phyloP scores from a whole-genome alignment of 2,329 filamentous ascomycete genomes.

The Cladosporium sp. region DNA sequence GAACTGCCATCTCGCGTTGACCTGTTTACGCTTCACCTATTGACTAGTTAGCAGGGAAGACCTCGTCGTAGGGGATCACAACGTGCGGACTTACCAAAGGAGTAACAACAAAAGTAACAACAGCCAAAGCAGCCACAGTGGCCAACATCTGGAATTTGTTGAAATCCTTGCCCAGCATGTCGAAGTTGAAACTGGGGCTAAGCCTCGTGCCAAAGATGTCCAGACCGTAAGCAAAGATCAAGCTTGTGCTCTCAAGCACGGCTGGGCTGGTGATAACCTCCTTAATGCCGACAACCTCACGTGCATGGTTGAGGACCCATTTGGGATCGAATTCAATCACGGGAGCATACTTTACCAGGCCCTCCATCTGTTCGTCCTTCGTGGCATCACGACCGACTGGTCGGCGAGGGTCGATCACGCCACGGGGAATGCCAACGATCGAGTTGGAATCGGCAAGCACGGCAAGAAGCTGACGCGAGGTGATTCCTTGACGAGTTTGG shows the following conservation, averaged over 20 bases:
- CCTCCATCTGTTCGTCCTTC: slow-evolving; percentile 75
- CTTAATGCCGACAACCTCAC: slow-evolving; percentile 73
- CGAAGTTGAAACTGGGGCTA: slow-evolving; percentile 84
- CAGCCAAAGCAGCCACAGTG: slow-evolving; percentile 75
- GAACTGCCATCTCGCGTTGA: slow-evolving; percentile 60
- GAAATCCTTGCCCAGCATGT: slow-evolving; percentile 89
- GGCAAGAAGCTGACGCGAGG: slow-evolving; percentile 74
- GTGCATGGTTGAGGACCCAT: slow-evolving; percentile 73
- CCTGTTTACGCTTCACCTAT: slow-evolving; percentile 59
- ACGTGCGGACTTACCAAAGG: slow-evolving; percentile 67
- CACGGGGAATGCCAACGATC: slow-evolving; percentile 74
- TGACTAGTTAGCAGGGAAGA: slow-evolving; percentile 21
- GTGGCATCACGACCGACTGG: slow-evolving; percentile 82
- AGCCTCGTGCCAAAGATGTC: slow-evolving; percentile 86
- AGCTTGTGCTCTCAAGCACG: slow-evolving; percentile 82
- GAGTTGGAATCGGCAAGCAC: slow-evolving; percentile 69
- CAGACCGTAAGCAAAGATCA: slow-evolving; percentile 82
- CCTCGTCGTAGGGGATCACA: not conserved
- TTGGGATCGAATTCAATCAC: slow-evolving; percentile 79
- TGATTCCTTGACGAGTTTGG: slow-evolving; percentile 87
- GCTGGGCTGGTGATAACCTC: slow-evolving; percentile 72
- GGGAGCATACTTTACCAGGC: slow-evolving; percentile 70
- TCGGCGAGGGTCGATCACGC: slow-evolving; percentile 77
- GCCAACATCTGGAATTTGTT: slow-evolving; percentile 80
- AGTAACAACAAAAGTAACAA: slow-evolving; percentile 71